Base-by-base conservation (phyloP, 1,284 basidiomycete species). In the Sporisorium graminicola region DNA sequence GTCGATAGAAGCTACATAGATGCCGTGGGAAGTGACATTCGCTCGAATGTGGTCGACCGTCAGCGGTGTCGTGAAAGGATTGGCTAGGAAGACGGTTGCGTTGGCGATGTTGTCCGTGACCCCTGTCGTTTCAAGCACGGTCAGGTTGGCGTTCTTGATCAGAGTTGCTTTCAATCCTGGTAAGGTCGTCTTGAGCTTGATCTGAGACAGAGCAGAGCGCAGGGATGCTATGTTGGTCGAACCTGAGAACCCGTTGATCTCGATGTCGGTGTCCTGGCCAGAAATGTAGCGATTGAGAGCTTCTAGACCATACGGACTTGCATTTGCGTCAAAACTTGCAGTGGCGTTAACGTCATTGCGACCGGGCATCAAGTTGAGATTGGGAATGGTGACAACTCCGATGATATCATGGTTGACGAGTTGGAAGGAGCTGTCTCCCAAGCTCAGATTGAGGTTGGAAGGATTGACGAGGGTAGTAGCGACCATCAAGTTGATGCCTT, bases 281-380 rank as follows among this genome's bases (percentile, higher is more conserved):
- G 90, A 89, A 47, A 93, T 89, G 80, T 92, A 93, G 47, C 92
- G 89, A 71, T 90, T 89, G 40, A 93, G 87, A 2, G 91, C 92
- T 74, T 91, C 87, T 59, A 87, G 81, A 54, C 91, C 91, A 79
- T 90, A 87, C 0, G 90, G 89, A 59, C 87, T 90, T 33, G 87
- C 86, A 81, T 92, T 92, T 10, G 92, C 88, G 88, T 91, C 66
- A 47, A 83, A 82, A 24, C 77, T 77, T n/a, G 84, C 79, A 20
- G 74, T 77, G 10, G 84, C 74, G 10, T 70, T 68, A 56, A 85
- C 58, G 55, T 80, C 75, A 77, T 85, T 79, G 54, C 74, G 53
- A 58, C 86, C 77, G 20, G 72, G 68, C 46, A 60, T 67, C 13
- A 85, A 68, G 65, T 81, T 59, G 61, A 84, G 58, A 69, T 80